A percentile compares a stretch with the other conserved stretches of the same genome.
Conservation (phyloP, 2,329 filamentous ascomycete genomes). For the Fusarium devonianum region DNA sequence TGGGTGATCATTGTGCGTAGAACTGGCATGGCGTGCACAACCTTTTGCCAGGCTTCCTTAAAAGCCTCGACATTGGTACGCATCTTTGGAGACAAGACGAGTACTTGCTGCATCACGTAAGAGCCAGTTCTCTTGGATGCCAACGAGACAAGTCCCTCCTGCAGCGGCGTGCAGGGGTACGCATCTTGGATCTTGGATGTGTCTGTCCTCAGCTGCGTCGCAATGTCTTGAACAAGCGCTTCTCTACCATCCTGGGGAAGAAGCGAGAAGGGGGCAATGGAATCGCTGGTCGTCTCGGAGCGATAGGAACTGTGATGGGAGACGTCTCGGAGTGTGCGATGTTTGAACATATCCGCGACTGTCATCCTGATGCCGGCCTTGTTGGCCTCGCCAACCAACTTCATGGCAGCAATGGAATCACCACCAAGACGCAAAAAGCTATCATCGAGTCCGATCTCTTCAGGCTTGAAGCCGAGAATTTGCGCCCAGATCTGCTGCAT, state of each 20-base stretch:
- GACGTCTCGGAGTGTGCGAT: background rate
- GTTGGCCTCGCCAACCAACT: constrained; percentile 53
- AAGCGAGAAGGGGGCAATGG: constrained; percentile 57
- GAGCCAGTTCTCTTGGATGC: constrained; percentile 13
- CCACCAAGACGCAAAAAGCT: constrained; percentile 59
- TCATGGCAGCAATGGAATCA: constrained; percentile 59
- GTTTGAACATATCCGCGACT: constrained; percentile 53
- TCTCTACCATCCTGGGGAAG: constrained; percentile 45
- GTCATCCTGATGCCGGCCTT: constrained; percentile 49
- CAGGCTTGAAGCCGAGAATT: constrained; percentile 44
- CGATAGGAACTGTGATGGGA: background rate
- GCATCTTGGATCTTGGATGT: background rate
- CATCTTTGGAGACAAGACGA: background rate
- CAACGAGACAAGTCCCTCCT: constrained; percentile 17
- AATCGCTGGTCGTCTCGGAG: constrained; percentile 45
- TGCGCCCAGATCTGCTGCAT: constrained; percentile 49
- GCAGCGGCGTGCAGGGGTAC: constrained; percentile 8
- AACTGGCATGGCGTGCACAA: background rate
- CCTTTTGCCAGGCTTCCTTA: background rate
- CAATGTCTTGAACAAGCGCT: background rate
- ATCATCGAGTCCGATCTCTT: constrained; percentile 50
- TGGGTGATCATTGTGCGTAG: background rate
- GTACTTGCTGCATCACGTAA: constrained; percentile 12
- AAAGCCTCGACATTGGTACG: background rate
- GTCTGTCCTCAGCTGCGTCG: background rate